phyloP scores from a whole-genome alignment of 441 rosid genomes.

The Populus hybrid region DNA sequence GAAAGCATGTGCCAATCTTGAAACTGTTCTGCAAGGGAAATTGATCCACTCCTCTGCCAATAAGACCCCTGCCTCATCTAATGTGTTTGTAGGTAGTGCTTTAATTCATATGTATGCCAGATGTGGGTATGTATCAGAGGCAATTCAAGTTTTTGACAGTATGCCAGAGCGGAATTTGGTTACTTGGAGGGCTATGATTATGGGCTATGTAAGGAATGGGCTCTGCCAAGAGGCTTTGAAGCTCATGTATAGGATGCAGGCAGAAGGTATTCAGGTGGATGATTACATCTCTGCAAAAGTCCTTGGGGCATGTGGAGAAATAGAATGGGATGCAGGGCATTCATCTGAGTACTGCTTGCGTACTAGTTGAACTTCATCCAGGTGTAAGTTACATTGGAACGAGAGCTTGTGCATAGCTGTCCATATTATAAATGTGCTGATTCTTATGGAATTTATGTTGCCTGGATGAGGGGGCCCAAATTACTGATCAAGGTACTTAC shows the following conservation, averaged over 20 bases:
- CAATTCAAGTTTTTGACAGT: slow-evolving; percentile 60
- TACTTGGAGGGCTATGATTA: slow-evolving; percentile 78
- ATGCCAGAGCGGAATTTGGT: slow-evolving; percentile 73
- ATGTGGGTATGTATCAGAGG: slow-evolving; percentile 72
- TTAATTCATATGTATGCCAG: slow-evolving; percentile 80
- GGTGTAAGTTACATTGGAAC: background rate
- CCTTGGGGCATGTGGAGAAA: slow-evolving; percentile 61
- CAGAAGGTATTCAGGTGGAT: slow-evolving; percentile 70
- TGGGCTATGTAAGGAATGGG: slow-evolving; percentile 73
- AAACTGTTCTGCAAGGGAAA: slow-evolving; percentile 54
- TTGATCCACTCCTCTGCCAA: slow-evolving; percentile 70
- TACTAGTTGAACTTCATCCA: slow-evolving; percentile 27
- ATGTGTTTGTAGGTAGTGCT: slow-evolving; percentile 76
- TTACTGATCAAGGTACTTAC: background rate
- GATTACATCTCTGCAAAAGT: slow-evolving; percentile 58
- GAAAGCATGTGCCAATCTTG: slow-evolving; percentile 80
- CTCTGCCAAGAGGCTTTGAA: slow-evolving; percentile 72
- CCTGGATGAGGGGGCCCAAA: background rate
- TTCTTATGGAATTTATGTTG: background rate
- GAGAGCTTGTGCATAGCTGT: background rate
- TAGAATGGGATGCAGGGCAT: slow-evolving; percentile 40
- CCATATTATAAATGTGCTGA: background rate
- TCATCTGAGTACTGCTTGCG: slow-evolving; percentile 39
- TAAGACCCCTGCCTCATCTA: slow-evolving; percentile 55
- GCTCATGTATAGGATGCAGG: slow-evolving; percentile 75